phyloP scores from a whole-genome alignment of 2,329 filamentous ascomycete genomes.

The Graphilbum sp. region DNA sequence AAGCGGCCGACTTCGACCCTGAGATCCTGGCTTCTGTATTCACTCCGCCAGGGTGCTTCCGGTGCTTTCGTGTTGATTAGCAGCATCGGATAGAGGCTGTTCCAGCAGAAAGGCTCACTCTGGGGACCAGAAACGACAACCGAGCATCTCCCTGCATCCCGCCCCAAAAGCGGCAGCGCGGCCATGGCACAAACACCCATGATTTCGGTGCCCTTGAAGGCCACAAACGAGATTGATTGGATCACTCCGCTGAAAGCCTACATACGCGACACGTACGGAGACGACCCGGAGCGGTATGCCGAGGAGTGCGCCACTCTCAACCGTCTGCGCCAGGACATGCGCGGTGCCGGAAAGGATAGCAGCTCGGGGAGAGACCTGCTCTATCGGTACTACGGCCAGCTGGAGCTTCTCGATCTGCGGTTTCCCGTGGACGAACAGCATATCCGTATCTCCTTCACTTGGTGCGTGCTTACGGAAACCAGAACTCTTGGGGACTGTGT shows the following conservation, averaged over 20 bases:
- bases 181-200: constrained; percentile 76
- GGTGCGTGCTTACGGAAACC: too few species aligned
- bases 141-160: constrained; percentile 1
- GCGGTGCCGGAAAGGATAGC: constrained; percentile 91
- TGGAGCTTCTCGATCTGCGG: constrained; percentile 82
- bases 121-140: too few species aligned
- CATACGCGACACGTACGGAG: constrained; percentile 85
- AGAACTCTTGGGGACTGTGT: too few species aligned
- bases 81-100: too few species aligned
- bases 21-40: too few species aligned
- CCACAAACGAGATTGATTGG: constrained; percentile 98
- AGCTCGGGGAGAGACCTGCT: constrained; percentile 83
- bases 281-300: constrained; percentile 88
- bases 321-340: constrained; percentile 91
- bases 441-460: constrained; percentile 97
- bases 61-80: too few species aligned
- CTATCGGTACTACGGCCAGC: constrained; percentile 94
- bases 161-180: constrained; percentile 18
- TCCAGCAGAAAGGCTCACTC: not conserved
- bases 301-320: constrained; percentile 94
- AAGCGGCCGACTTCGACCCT: too few species aligned
- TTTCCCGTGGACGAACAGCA: constrained; percentile 98
- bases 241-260: constrained; percentile 79
- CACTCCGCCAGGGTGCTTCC: too few species aligned
- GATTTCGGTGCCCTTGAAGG: constrained; percentile 85